Evolutionary conservation across 768 basidiomycete species (phyloP).

Genomic region (Boletus rubropictus): DNA sequence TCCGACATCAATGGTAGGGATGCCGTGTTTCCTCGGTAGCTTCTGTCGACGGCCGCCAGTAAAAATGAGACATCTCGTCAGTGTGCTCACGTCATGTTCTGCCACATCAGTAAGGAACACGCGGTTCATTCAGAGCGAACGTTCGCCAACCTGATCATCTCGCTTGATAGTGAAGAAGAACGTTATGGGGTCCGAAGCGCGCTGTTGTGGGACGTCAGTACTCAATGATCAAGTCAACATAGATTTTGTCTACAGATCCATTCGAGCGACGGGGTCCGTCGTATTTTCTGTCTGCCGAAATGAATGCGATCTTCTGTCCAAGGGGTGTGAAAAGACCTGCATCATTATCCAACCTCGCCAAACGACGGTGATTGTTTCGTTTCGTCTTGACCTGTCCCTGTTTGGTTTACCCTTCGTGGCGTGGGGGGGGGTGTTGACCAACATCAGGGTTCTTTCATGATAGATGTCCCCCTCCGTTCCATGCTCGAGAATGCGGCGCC

Average conservation of each 20-base stretch:
- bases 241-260: conserved; percentile 4
- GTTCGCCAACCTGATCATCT: conserved; percentile 12
- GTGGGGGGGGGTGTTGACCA: background rate
- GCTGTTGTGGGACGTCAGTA: conserved; percentile 9
- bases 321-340: conserved; percentile 1
- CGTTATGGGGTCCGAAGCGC: conserved; percentile 23
- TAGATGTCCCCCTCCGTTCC: background rate
- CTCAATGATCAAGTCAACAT: background rate
- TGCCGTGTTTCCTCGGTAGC: conserved; percentile 1
- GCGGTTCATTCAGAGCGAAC: conserved; percentile 1
- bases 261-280: conserved; percentile 2
- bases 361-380: background rate
- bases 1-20: background rate
- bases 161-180: conserved; percentile 19
- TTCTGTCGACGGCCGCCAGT: background rate
- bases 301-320: background rate
- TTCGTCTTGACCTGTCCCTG: background rate
- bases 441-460: conserved; percentile 1
- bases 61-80: background rate
- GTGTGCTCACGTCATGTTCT: background rate
- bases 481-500: conserved; percentile 5
- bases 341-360: background rate
- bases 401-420: conserved; percentile 1
- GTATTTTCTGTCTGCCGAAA: conserved; percentile 3
- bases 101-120: conserved; percentile 9